These are phyloP conservation scores for Nicotiana noctiflora DNA, from an alignment of 257 asterid genomes.

Conservation along the genomic window DNA sequence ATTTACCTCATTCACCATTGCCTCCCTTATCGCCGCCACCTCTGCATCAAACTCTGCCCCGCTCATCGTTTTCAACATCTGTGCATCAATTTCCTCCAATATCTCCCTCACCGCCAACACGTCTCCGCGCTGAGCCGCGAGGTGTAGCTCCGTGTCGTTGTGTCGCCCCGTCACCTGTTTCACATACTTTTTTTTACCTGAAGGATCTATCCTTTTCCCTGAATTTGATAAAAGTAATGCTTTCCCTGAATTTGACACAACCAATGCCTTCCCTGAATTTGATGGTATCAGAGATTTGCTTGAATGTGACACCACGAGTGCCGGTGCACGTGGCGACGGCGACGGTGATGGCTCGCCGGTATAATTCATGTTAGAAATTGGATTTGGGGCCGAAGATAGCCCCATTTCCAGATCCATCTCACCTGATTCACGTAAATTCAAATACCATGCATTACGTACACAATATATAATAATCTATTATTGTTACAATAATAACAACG, in stretches of 20 bases:
- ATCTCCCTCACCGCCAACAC: conserved; percentile 58
- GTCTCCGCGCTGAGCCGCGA: conserved; percentile 83
- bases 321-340: conserved; percentile 55
- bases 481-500: not conserved
- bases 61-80: conserved; percentile 43
- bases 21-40: conserved; percentile 45
- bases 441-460: not conserved
- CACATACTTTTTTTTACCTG: conserved; percentile 61
- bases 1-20: conserved; percentile 54
- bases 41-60: conserved; percentile 55
- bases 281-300: conserved; percentile 26
- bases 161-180: conserved; percentile 88
- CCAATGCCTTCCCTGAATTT: conserved; percentile 44
- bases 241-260: conserved; percentile 50
- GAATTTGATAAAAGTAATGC: conserved; percentile 58
- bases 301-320: conserved; percentile 46
- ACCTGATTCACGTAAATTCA: conserved; percentile 22
- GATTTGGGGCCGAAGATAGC: not conserved
- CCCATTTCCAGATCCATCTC: conserved; percentile 46
- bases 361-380: not conserved
- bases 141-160: conserved; percentile 84
- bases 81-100: conserved; percentile 60
- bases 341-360: conserved; percentile 19
- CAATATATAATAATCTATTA: not conserved
- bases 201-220: conserved; percentile 40